Percentiles rank a stretch among this genome's conserved stretches.
Evolutionary conservation across 73 alveolate species (phyloP).

Genomic region (Halteria grandinella): DNA sequence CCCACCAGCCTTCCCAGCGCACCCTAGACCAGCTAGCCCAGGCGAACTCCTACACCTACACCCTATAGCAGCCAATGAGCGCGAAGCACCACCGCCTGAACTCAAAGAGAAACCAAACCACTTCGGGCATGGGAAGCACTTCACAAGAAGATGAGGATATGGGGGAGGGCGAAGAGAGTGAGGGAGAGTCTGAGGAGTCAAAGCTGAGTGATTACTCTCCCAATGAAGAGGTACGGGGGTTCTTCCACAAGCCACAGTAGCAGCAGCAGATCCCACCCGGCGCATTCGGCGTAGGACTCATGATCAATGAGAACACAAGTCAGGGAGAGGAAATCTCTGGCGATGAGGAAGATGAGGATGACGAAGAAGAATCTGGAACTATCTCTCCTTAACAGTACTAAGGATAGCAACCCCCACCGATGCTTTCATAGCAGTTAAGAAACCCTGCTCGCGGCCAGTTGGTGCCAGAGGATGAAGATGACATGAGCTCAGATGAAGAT

Average conservation of each 20-base stretch:
- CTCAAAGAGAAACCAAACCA: background rate
- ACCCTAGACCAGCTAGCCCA: slow-evolving; percentile 28
- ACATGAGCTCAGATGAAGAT: no score
- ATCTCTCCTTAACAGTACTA: no score
- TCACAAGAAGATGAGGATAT: background rate
- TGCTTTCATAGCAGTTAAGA: no score
- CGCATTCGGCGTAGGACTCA: background rate
- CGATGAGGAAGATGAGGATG: background rate
- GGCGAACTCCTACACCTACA: slow-evolving; percentile 36
- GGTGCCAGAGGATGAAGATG: no score
- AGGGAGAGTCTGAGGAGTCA: background rate
- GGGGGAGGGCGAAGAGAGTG: background rate
- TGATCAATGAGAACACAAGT: background rate
- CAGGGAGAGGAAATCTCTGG: background rate
- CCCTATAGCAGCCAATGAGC: slow-evolving; percentile 25
- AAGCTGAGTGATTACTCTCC: background rate
- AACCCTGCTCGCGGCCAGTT: no score
- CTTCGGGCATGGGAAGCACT: background rate
- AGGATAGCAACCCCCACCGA: no score
- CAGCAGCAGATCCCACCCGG: background rate
- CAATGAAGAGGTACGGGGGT: background rate
- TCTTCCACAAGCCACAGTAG: background rate
- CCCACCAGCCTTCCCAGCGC: background rate
- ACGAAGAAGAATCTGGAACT: no score
- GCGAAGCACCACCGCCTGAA: background rate